These are phyloP conservation scores for Marasmius sp. DNA, from an alignment of 1,284 basidiomycete genomes.

Conservation along the genomic window DNA sequence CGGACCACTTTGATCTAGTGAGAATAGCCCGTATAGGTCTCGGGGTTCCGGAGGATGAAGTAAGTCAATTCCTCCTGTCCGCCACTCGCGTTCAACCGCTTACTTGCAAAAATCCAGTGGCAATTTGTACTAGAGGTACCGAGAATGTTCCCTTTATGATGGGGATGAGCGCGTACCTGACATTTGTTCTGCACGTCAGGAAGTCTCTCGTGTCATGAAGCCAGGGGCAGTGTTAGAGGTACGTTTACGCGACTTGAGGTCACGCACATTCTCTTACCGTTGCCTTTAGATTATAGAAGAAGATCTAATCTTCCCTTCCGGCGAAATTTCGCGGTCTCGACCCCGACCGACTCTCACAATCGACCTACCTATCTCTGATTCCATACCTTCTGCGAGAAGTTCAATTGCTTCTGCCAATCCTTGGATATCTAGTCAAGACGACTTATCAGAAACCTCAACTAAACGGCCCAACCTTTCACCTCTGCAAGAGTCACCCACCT, in stretches of 20 bases:
- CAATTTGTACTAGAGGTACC: slow-evolving; percentile 50
- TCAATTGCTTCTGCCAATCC: slow-evolving; percentile 9
- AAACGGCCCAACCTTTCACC: slow-evolving; percentile 24
- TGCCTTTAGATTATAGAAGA: slow-evolving; percentile 62
- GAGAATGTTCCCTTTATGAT: slow-evolving; percentile 1
- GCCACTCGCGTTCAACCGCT: background rate
- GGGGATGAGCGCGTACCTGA: slow-evolving; percentile 12
- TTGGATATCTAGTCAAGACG: slow-evolving; percentile 9
- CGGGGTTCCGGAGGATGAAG: slow-evolving; percentile 71
- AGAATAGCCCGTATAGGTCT: slow-evolving; percentile 62
- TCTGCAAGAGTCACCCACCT: slow-evolving; percentile 23
- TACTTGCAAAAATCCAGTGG: slow-evolving; percentile 35
- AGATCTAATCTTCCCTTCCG: slow-evolving; percentile 67
- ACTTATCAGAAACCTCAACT: slow-evolving; percentile 1
- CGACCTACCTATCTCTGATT: slow-evolving; percentile 21
- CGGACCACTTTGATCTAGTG: slow-evolving; percentile 61
- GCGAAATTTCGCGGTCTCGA: slow-evolving; percentile 28
- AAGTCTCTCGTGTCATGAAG: slow-evolving; percentile 62
- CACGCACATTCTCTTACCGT: slow-evolving; percentile 5
- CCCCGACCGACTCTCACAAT: slow-evolving; percentile 16
- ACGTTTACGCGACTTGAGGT: slow-evolving; percentile 12
- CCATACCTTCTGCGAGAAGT: slow-evolving; percentile 6
- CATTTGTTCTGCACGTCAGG: slow-evolving; percentile 38
- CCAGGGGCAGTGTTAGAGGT: slow-evolving; percentile 67
- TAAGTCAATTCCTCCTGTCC: slow-evolving; percentile 25